These are phyloP conservation scores for Diaporthe citrichinensis DNA, from an alignment of 2,329 filamentous ascomycete species.

Conservation along the genomic window DNA sequence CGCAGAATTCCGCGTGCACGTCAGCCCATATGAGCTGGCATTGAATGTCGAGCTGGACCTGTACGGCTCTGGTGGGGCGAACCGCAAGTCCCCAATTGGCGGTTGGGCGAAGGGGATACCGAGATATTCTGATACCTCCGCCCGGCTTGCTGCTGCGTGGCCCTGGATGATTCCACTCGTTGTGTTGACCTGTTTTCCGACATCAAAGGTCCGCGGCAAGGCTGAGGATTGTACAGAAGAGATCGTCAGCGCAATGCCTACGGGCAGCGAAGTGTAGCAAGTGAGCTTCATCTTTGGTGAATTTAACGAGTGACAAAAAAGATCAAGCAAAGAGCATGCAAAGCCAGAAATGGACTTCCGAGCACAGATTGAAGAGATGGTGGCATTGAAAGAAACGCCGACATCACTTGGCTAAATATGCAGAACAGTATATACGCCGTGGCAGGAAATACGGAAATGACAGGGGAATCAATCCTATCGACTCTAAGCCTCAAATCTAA, in stretches of 20 bases:
- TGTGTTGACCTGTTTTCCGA: slow-evolving; percentile 22
- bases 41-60: not conserved
- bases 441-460: not conserved
- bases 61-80: slow-evolving; percentile 10
- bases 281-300: not conserved
- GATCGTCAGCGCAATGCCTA: not conserved
- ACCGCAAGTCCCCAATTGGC: slow-evolving; percentile 22
- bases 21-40: slow-evolving; percentile 8
- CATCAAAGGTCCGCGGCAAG: not conserved
- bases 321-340: not conserved
- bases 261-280: not conserved
- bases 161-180: slow-evolving; percentile 28
- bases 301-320: not conserved
- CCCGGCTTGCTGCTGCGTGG: slow-evolving; percentile 1
- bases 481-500: not conserved
- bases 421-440: not conserved
- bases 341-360: not conserved
- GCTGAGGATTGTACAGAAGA: not conserved
- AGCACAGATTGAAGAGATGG: not conserved
- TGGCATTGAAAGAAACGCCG: too few relatives aligned
- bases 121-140: slow-evolving; percentile 36
- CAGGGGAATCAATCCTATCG: slow-evolving; percentile 3
- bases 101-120: slow-evolving; percentile 32
- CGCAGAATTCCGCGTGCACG: not conserved
- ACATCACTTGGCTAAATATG: not conserved